Conservation (phyloP, 805 yeast species). For the Komagataella pastoris region DNA sequence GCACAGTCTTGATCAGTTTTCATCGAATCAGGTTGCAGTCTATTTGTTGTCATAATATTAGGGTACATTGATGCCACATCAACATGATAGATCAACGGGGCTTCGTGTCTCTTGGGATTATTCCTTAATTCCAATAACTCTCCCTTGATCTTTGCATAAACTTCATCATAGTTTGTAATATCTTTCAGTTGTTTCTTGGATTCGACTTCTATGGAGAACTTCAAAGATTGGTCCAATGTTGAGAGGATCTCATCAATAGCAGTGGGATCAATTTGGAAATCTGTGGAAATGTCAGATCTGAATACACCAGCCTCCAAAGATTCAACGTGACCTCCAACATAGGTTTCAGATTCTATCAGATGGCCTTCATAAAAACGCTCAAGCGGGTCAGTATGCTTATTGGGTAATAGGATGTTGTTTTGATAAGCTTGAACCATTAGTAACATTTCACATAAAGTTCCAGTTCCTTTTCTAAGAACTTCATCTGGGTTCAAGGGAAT, state of each 20-base stretch:
- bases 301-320: slow-evolving; percentile 97
- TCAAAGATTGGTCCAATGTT: slow-evolving; percentile 65
- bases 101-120: slow-evolving; percentile 55
- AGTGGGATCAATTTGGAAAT: slow-evolving; percentile 68
- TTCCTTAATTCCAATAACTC: slow-evolving; percentile 45
- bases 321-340: slow-evolving; percentile 98
- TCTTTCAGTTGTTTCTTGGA: slow-evolving; percentile 60
- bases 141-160: slow-evolving; percentile 41
- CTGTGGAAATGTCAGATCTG: slow-evolving; percentile 68
- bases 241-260: slow-evolving; percentile 69
- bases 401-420: slow-evolving; percentile 68
- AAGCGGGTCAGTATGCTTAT: slow-evolving; percentile 87
- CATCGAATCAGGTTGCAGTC: slow-evolving; percentile 97
- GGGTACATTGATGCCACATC: slow-evolving; percentile 99
- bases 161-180: slow-evolving; percentile 69
- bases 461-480: slow-evolving; percentile 92
- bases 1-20: slow-evolving; percentile 93
- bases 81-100: slow-evolving; percentile 88
- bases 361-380: slow-evolving; percentile 95
- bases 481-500: slow-evolving; percentile 96
- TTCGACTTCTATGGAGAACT: slow-evolving; percentile 77
- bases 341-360: slow-evolving; percentile 85
- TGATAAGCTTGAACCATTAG: slow-evolving; percentile 92
- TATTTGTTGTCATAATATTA: slow-evolving; percentile 93
- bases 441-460: slow-evolving; percentile 96